A percentile compares a stretch with the other conserved stretches of the same genome.
These are phyloP conservation scores for Schizonepeta tenuifolia DNA, from an alignment of 257 asterid genomes.

Conservation along the genomic window DNA sequence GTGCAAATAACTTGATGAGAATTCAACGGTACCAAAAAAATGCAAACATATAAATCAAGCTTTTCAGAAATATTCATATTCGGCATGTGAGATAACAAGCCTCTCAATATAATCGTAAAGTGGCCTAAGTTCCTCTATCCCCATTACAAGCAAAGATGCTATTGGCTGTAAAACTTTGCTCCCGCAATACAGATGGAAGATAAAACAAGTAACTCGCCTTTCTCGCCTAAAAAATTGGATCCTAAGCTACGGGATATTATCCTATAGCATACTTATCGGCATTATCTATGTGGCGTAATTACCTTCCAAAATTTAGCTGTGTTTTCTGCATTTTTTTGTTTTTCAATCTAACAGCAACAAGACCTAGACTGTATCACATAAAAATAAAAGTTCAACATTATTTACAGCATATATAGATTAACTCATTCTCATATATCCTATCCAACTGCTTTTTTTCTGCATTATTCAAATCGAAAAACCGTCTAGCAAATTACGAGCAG, in stretches of 20 bases:
- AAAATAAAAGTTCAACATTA: not conserved
- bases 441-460: not conserved
- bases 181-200: constrained; percentile 14
- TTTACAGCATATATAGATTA: not conserved
- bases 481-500: not conserved
- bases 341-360: not conserved
- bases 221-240: not conserved
- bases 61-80: not conserved
- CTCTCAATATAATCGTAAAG: not conserved
- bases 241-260: not conserved
- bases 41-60: not conserved
- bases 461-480: not conserved
- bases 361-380: not conserved
- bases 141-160: constrained; percentile 13
- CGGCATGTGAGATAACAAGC: not conserved
- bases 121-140: constrained; percentile 5
- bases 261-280: constrained; percentile 11
- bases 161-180: not conserved
- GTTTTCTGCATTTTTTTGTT: no score
- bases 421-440: not conserved
- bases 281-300: not conserved
- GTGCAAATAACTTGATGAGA: constrained; percentile 29
- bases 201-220: not conserved
- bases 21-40: constrained; percentile 2
- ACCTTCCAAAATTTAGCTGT: not conserved